Evolutionary conservation across 768 basidiomycete species (phyloP).

Genomic region (Mycena maculata): DNA sequence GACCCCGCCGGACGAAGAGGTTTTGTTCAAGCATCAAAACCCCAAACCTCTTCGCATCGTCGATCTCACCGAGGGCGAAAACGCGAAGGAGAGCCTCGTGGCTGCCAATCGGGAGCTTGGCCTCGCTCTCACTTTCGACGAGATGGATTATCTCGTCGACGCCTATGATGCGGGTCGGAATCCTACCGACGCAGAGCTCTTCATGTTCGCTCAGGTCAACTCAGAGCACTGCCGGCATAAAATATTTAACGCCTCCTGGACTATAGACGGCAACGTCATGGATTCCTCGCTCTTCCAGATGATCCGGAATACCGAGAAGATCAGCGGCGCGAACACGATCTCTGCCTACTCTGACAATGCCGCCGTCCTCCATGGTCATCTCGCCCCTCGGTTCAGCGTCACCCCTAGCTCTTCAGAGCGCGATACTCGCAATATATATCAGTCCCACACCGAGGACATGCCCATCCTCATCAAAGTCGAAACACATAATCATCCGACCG

Average conservation of each 20-base stretch:
- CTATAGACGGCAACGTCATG: conserved; percentile 75
- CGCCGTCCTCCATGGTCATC: conserved; percentile 87
- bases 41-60: conserved; percentile 80
- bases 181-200: conserved; percentile 97
- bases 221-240: conserved; percentile 99
- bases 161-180: conserved; percentile 91
- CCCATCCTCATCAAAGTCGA: conserved; percentile 97
- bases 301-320: conserved; percentile 95
- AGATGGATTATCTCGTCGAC: conserved; percentile 91
- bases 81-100: conserved; percentile 70
- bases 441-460: conserved; percentile 72
- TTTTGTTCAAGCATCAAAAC: conserved; percentile 68
- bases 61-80: conserved; percentile 60
- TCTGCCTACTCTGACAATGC: conserved; percentile 99
- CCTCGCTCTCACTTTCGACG: conserved; percentile 88
- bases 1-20: conserved; percentile 65
- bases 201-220: conserved; percentile 99
- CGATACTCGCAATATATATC: conserved; percentile 59
- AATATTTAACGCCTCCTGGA: conserved; percentile 99
- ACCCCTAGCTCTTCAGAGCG: conserved; percentile 38
- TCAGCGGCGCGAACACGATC: conserved; percentile 81
- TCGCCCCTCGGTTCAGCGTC: conserved; percentile 80
- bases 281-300: conserved; percentile 91
- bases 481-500: conserved; percentile 99
- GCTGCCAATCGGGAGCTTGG: conserved; percentile 87